Percentiles rank a stretch among this genome's conserved stretches.
Conservation (phyloP, 345 rosid species). For the Cardamine chenopodiifolia region DNA sequence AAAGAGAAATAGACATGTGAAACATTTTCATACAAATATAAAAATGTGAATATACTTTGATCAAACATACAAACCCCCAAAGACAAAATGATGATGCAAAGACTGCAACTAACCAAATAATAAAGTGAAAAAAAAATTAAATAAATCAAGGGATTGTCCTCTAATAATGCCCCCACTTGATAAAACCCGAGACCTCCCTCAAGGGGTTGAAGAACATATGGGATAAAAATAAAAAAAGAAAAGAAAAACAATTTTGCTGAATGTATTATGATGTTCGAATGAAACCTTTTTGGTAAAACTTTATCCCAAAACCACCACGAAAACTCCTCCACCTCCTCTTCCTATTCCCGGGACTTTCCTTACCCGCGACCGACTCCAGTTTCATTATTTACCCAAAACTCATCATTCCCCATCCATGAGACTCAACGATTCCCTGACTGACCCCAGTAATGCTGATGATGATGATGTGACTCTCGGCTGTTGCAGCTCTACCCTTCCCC, state of each 20-base stretch:
- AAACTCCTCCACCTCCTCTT: conserved; percentile 15
- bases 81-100: conserved; percentile 46
- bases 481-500: conserved; percentile 44
- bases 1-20: conserved; percentile 14
- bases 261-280: conserved; percentile 36
- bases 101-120: conserved; percentile 42
- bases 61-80: conserved; percentile 45
- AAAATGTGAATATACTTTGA: conserved; percentile 36
- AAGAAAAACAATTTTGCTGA: conserved; percentile 36
- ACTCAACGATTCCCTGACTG: conserved; percentile 35
- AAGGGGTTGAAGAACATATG: conserved; percentile 36
- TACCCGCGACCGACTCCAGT: conserved; percentile 35
- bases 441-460: conserved; percentile 55
- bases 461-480: conserved; percentile 43
- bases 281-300: conserved; percentile 29
- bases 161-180: conserved; percentile 43
- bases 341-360: conserved; percentile 20
- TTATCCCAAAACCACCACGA: conserved; percentile 34
- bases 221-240: conserved; percentile 20
- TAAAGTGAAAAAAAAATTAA: neutral
- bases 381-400: conserved; percentile 44
- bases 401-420: conserved; percentile 36
- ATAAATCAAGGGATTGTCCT: conserved; percentile 41
- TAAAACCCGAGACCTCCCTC: conserved; percentile 35
- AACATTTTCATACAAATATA: conserved; percentile 33